These are phyloP conservation scores for Ambrosia trifida DNA, from an alignment of 129 eudicot genomes.

Conservation along the genomic window DNA sequence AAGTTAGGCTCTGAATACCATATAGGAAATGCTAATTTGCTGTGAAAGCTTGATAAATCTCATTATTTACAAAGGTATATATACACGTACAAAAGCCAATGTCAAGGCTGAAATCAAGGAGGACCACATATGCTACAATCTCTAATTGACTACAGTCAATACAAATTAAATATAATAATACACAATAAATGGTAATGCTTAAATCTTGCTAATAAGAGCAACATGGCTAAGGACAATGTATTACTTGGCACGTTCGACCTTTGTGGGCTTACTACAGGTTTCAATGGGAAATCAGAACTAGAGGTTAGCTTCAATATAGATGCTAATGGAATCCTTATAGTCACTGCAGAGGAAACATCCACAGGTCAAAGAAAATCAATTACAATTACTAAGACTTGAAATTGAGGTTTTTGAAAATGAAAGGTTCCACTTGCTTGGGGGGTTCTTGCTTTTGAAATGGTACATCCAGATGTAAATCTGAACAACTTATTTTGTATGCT, in stretches of 20 bases:
- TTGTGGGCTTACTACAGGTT: neutral
- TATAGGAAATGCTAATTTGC: no score
- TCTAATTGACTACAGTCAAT: no score
- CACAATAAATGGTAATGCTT: no score
- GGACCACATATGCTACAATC: no score
- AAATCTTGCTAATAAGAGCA: neutral
- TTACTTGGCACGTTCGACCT: neutral
- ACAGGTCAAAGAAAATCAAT: neutral
- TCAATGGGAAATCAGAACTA: neutral
- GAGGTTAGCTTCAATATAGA: neutral
- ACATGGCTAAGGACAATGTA: neutral
- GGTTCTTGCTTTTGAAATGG: neutral
- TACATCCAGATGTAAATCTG: neutral
- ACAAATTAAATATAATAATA: no score
- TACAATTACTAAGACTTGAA: neutral
- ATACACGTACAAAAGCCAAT: no score
- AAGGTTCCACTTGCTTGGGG: no score
- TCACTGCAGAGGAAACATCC: neutral
- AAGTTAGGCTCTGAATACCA: no score
- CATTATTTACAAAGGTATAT: no score
- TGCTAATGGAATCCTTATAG: neutral
- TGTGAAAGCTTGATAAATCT: no score
- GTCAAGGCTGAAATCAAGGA: no score
- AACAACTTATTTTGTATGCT: neutral
- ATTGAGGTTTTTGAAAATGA: neutral